Evolutionary conservation across 2,329 filamentous ascomycete species (phyloP).

Genomic region (Lasiodiplodia sp.): DNA sequence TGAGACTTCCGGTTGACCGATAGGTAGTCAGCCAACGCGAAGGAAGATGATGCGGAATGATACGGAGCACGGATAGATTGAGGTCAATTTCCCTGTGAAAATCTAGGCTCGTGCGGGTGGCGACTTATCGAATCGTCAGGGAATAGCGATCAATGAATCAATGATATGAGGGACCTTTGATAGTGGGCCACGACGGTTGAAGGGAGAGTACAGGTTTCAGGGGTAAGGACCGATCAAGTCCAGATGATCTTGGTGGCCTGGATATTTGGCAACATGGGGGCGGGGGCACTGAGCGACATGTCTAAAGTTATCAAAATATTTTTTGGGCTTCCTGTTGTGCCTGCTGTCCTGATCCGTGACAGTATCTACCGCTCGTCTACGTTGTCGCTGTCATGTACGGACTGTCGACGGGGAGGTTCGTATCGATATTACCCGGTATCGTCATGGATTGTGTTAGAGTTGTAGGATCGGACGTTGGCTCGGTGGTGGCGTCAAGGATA

Average conservation of each 20-base stretch:
- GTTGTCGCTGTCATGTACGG: not conserved
- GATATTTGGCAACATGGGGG: not conserved
- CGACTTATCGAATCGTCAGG: not conserved
- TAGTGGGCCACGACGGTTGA: not conserved
- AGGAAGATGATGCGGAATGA: not conserved
- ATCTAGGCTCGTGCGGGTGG: not conserved
- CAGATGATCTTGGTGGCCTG: not conserved
- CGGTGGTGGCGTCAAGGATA: not conserved
- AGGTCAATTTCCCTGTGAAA: not conserved
- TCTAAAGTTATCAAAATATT: not conserved
- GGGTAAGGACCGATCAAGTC: not conserved
- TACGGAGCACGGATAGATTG: not conserved
- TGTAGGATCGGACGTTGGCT: not conserved
- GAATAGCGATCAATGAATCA: not conserved
- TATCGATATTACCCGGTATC: not conserved
- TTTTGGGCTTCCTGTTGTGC: not conserved
- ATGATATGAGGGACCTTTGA: not conserved
- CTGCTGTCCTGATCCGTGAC: not conserved
- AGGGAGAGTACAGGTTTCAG: not conserved
- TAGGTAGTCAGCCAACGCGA: not conserved
- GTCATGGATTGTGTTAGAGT: not conserved
- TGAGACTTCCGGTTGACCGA: not conserved
- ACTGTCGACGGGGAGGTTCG: not conserved
- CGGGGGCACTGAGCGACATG: not conserved
- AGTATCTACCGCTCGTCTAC: not conserved